Percentiles rank a stretch among this genome's conserved stretches.
These are phyloP conservation scores for Candida quercuum DNA, from an alignment of 805 yeast genomes.

Conservation along the genomic window DNA sequence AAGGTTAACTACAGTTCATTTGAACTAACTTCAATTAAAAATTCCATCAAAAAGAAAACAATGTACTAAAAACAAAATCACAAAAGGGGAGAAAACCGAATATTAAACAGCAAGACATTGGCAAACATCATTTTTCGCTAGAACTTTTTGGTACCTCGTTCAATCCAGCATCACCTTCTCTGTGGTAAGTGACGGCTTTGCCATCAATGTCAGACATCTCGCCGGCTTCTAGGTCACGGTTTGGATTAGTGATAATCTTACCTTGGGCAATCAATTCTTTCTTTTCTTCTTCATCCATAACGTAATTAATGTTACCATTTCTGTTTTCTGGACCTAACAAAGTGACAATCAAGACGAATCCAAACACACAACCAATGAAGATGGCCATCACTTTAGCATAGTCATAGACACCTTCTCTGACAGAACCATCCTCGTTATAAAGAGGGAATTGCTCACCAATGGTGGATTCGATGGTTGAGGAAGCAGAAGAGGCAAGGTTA, in stretches of 20 bases:
- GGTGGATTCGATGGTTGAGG: constrained; percentile 63
- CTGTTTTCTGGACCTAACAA: constrained; percentile 59
- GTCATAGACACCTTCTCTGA: constrained; percentile 28
- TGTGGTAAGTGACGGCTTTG: constrained; percentile 1
- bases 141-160: no score
- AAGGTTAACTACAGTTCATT: no score
- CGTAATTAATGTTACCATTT: constrained; percentile 24
- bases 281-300: constrained; percentile 19
- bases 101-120: no score
- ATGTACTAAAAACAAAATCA: no score
- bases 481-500: constrained; percentile 61
- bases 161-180: constrained; percentile 1
- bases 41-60: no score
- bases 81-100: no score
- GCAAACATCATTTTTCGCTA: no score
- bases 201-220: constrained; percentile 3
- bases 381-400: constrained; percentile 58
- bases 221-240: constrained; percentile 10
- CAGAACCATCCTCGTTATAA: constrained; percentile 24
- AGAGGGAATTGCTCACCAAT: constrained; percentile 53
- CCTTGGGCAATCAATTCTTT: constrained; percentile 20
- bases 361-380: constrained; percentile 54
- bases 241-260: constrained; percentile 17
- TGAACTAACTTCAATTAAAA: no score
- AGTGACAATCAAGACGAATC: constrained; percentile 40